Conservation (phyloP, 2,329 filamentous ascomycete genomes). For the Phoma sp. region DNA sequence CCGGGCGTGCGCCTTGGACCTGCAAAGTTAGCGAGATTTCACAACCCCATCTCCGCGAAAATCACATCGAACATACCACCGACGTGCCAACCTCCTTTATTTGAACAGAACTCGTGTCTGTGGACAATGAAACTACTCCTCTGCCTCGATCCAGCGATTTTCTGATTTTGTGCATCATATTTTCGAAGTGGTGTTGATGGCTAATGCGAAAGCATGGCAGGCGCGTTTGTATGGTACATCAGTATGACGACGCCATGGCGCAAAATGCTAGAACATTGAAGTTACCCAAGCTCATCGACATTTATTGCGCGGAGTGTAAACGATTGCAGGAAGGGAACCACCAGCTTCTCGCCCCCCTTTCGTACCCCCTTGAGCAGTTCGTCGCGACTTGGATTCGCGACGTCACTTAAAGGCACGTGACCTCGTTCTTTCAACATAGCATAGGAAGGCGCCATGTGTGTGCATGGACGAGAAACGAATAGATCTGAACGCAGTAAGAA, state of each 20-base stretch:
- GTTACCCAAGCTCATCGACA: neutral
- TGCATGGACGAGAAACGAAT: too few species aligned
- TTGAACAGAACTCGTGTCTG: neutral
- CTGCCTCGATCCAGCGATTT: constrained; percentile 11
- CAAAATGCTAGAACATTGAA: constrained; percentile 5
- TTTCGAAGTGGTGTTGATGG: constrained; percentile 17
- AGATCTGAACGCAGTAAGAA: too few species aligned
- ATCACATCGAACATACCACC: constrained; percentile 10
- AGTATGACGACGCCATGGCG: constrained; percentile 31
- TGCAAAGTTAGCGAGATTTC: constrained; percentile 28
- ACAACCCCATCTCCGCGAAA: constrained; percentile 5
- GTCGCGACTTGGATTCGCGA: too few species aligned
- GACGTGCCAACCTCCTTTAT: constrained; percentile 11
- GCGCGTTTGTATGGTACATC: constrained; percentile 6
- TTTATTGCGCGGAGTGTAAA: neutral
- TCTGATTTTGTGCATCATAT: constrained; percentile 17
- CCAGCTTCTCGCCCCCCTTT: neutral
- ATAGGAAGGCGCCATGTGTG: too few species aligned
- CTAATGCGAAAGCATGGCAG: neutral
- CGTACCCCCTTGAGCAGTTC: neutral
- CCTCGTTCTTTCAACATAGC: too few species aligned
- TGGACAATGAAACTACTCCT: neutral
- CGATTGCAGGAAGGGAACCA: neutral
- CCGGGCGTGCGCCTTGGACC: constrained; percentile 29
- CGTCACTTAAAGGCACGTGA: too few species aligned